Conservation (phyloP, 768 basidiomycete species). For the Pisolithus albus region DNA sequence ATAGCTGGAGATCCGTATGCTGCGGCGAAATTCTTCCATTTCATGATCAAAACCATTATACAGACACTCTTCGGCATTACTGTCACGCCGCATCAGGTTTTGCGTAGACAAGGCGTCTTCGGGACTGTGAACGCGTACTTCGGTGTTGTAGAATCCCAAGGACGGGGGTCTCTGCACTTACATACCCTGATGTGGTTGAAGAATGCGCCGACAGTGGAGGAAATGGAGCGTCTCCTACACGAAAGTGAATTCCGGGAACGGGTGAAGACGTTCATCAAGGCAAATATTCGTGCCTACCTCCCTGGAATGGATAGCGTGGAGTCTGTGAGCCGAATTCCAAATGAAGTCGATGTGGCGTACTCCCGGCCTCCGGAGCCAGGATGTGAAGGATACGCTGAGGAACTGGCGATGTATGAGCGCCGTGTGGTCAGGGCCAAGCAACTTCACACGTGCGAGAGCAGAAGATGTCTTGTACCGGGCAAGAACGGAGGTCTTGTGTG, state of each 20-base stretch:
- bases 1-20: slow-evolving; percentile 37
- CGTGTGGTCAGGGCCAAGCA: too few relatives aligned
- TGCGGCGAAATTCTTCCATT: too few relatives aligned
- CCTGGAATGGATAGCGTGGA: slow-evolving; percentile 11
- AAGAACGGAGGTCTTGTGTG: too few relatives aligned
- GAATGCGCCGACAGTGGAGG: slow-evolving; percentile 14
- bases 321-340: slow-evolving; percentile 17
- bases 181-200: background rate
- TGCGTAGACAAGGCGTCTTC: slow-evolving; percentile 23
- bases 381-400: slow-evolving; percentile 13
- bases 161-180: slow-evolving; percentile 5
- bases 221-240: background rate
- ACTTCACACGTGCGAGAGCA: too few relatives aligned
- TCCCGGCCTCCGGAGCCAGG: slow-evolving; percentile 32
- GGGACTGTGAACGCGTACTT: slow-evolving; percentile 8
- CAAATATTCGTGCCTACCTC: slow-evolving; percentile 1
- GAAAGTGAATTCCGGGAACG: slow-evolving; percentile 18
- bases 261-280: slow-evolving; percentile 24
- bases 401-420: too few relatives aligned
- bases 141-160: slow-evolving; percentile 35
- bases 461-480: too few relatives aligned
- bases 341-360: slow-evolving; percentile 18
- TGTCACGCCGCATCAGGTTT: background rate
- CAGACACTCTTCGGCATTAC: slow-evolving; percentile 29
- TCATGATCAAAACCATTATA: slow-evolving; percentile 27